Percentiles rank a stretch among this genome's conserved stretches.
Conservation (phyloP, 1,139 yeast genomes). For the Geotrichum macrosporum region DNA sequence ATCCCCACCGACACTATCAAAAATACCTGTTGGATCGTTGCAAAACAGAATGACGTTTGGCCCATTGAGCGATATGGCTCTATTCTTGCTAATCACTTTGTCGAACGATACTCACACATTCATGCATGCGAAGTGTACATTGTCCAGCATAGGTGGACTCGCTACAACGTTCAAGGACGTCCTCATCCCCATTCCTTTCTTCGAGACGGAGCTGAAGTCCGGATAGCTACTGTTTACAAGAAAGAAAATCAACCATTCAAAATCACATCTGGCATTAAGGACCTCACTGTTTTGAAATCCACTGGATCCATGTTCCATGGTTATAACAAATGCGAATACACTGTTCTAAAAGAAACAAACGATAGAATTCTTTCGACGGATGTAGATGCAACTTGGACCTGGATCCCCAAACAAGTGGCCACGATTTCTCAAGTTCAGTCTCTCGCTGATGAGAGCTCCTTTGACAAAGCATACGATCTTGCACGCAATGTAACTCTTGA, state of each 20-base stretch:
- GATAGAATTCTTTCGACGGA: constrained; percentile 89
- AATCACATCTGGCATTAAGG: constrained; percentile 69
- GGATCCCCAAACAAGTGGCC: constrained; percentile 49
- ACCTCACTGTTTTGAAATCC: constrained; percentile 80
- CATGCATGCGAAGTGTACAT: constrained; percentile 64
- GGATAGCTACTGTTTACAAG: constrained; percentile 53
- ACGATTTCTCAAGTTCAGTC: constrained; percentile 49
- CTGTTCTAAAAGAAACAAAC: constrained; percentile 73
- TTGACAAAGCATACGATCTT: constrained; percentile 55
- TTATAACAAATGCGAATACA: constrained; percentile 78
- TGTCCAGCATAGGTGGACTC: constrained; percentile 72
- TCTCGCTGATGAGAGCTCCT: constrained; percentile 56
- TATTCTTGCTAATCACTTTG: constrained; percentile 74
- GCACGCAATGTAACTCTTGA: constrained; percentile 71
- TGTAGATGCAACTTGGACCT: constrained; percentile 71
- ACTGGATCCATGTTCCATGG: constrained; percentile 95
- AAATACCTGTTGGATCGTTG: constrained; percentile 77
- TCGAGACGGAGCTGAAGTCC: constrained; percentile 79
- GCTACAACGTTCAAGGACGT: constrained; percentile 67
- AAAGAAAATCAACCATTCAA: constrained; percentile 45
- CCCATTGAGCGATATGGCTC: constrained; percentile 90
- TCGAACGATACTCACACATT: constrained; percentile 69
- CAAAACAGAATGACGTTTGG: constrained; percentile 71
- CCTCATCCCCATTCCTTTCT: constrained; percentile 77
- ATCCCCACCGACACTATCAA: constrained; percentile 94